Base-by-base conservation (phyloP, 2,329 filamentous ascomycete genomes). In the Lachnum nothofagi region DNA sequence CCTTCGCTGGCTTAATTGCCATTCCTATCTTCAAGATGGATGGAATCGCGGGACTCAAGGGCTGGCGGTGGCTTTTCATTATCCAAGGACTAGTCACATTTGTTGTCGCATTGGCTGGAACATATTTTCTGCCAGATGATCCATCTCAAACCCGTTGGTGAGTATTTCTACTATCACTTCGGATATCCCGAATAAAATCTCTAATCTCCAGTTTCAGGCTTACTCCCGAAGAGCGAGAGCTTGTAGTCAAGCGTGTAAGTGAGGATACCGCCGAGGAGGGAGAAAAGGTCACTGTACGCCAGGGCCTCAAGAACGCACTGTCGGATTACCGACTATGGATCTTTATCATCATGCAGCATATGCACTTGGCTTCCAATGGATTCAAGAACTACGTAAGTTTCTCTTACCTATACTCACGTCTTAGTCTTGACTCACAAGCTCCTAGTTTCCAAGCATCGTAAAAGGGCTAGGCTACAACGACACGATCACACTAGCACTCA, bases 121-220 rank as follows among this genome's bases (percentile, higher is more conserved):
- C 23, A 9, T 51, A 70, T 23, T 54, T 67, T 16, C 65, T 81
- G 0, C 78, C 77, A 0, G 72, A 80, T 54, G 77, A 75, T 10
- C 77, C 77, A 1, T 31, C 38, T 6, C 42, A 46, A 3, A 59
- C 56, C 9, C 31, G 44, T 14, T 59, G 54, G 54, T n/a, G n/a
- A n/a, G n/a, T n/a, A n/a, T n/a, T n/a, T n/a, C n/a, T n/a, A n/a
- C n/a, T n/a, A n/a, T n/a, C n/a, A n/a, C n/a, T n/a, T n/a, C n/a
- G n/a, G n/a, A n/a, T n/a, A n/a, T n/a, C n/a, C n/a, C n/a, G n/a
- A n/a, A n/a, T n/a, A n/a, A n/a, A n/a, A n/a, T n/a, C n/a, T n/a
- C n/a, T n/a, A n/a, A n/a, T n/a, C n/a, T n/a, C n/a, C n/a, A n/a
- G n/a, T n/a, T n/a, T n/a, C n/a, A n/a, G n/a, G n/a, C 49, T 59